Conservation (phyloP, 2,329 filamentous ascomycete species). For the Herpotrichia juniperi region DNA sequence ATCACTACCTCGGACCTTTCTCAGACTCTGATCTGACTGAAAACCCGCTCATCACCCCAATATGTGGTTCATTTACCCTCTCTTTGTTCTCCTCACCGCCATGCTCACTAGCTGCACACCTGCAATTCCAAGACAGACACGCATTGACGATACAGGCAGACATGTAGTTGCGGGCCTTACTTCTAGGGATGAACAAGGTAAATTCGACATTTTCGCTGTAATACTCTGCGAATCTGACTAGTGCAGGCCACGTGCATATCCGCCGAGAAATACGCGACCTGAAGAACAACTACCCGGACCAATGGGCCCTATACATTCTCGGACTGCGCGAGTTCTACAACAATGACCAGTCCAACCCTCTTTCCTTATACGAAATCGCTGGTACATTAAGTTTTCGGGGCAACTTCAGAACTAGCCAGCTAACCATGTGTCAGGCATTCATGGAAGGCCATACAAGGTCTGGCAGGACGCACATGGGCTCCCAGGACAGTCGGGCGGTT, state of each 20-base stretch:
- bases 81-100: neutral
- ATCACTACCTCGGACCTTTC: neutral
- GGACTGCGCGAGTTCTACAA: conserved; percentile 74
- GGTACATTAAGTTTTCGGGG: conserved; percentile 55
- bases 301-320: conserved; percentile 78
- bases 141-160: neutral
- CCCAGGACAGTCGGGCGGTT: conserved; percentile 58
- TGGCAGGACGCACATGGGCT: conserved; percentile 37
- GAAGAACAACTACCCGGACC: conserved; percentile 61
- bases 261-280: conserved; percentile 73
- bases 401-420: neutral
- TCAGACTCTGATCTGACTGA: neutral
- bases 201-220: neutral
- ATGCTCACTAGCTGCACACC: neutral
- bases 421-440: conserved; percentile 31
- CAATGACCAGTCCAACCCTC: conserved; percentile 64
- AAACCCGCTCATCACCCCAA: neutral
- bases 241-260: conserved; percentile 32
- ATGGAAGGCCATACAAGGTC: conserved; percentile 43
- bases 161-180: conserved; percentile 5
- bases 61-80: neutral
- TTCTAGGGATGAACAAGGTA: neutral
- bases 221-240: neutral
- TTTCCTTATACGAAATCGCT: conserved; percentile 79
- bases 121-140: neutral